phyloP scores from a whole-genome alignment of 257 asterid species.

The Solanum sejunctum region DNA sequence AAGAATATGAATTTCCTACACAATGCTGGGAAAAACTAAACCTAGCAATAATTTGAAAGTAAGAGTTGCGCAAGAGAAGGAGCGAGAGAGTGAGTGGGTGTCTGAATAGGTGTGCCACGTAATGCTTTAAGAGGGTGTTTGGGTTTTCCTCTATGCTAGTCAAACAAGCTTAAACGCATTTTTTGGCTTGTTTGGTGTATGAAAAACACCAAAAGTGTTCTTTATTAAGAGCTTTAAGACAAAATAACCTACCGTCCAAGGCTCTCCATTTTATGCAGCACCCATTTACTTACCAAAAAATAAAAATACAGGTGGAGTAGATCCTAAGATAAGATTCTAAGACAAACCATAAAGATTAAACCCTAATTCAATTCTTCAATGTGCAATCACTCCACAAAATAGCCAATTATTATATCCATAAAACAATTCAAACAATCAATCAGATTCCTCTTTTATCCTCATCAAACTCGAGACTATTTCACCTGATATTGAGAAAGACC shows the following conservation, averaged over 20 bases:
- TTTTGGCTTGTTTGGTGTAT: not conserved
- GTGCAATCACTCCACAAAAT: not conserved
- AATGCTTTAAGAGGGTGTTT: not conserved
- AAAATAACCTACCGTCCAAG: not conserved
- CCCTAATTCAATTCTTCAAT: not conserved
- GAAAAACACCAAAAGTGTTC: not conserved
- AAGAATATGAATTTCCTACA: not conserved
- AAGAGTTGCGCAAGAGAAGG: not conserved
- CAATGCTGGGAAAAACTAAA: not conserved
- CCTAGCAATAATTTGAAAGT: not conserved
- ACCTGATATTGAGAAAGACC: not conserved
- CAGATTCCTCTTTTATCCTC: not conserved
- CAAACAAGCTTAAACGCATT: not conserved
- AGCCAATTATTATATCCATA: not conserved
- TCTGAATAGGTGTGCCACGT: not conserved
- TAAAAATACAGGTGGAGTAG: not conserved
- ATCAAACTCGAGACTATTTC: not conserved
- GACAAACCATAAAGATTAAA: not conserved
- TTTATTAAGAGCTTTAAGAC: not conserved
- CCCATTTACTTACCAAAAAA: not conserved
- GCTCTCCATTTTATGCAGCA: not conserved
- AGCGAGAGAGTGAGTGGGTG: not conserved
- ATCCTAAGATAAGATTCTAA: not conserved
- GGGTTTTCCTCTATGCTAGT: not conserved
- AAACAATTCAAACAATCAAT: not conserved